Conservation (phyloP, 1,139 yeast genomes). For the Tardiomyces depauwii region DNA sequence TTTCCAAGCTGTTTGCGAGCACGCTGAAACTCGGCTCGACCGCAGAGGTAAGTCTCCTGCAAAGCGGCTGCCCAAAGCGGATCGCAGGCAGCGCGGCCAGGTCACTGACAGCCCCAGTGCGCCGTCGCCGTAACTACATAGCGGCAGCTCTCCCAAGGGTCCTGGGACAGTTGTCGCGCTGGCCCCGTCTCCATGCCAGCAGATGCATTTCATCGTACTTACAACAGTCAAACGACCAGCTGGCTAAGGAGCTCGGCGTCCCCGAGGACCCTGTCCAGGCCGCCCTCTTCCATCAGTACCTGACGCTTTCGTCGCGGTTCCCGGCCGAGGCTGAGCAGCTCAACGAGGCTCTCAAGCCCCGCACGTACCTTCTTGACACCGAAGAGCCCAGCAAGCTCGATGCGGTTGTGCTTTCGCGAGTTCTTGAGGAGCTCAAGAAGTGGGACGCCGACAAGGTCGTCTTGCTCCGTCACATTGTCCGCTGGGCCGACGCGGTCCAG, state of each 20-base stretch:
- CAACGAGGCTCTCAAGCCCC: slow-evolving; percentile 56
- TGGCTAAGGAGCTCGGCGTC: slow-evolving; percentile 11
- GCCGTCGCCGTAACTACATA: too few relatives aligned
- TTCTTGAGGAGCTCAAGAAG: slow-evolving; percentile 45
- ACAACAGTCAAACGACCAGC: slow-evolving; percentile 11
- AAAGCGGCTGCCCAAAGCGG: not conserved
- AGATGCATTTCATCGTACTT: not conserved
- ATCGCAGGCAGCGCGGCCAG: not conserved
- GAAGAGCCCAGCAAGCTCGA: slow-evolving; percentile 54
- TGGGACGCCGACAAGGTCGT: slow-evolving; percentile 49
- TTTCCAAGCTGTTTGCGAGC: slow-evolving; percentile 1
- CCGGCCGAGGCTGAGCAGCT: slow-evolving; percentile 44
- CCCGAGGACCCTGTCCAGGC: slow-evolving; percentile 30
- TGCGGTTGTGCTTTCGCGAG: slow-evolving; percentile 52
- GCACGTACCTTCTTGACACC: slow-evolving; percentile 61
- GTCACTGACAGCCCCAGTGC: not conserved
- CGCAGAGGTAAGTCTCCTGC: not conserved
- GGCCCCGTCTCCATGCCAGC: not conserved
- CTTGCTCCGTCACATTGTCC: slow-evolving; percentile 63
- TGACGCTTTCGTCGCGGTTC: slow-evolving; percentile 53
- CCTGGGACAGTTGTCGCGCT: too few relatives aligned
- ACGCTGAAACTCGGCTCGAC: not conserved
- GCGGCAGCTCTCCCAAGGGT: too few relatives aligned
- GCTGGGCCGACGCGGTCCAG: slow-evolving; percentile 89
- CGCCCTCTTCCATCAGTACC: slow-evolving; percentile 79